A percentile compares a stretch with the other conserved stretches of the same genome.
phyloP scores from a whole-genome alignment of 2,329 filamentous ascomycete species.

The Aspergillus oerlinghausenensis region DNA sequence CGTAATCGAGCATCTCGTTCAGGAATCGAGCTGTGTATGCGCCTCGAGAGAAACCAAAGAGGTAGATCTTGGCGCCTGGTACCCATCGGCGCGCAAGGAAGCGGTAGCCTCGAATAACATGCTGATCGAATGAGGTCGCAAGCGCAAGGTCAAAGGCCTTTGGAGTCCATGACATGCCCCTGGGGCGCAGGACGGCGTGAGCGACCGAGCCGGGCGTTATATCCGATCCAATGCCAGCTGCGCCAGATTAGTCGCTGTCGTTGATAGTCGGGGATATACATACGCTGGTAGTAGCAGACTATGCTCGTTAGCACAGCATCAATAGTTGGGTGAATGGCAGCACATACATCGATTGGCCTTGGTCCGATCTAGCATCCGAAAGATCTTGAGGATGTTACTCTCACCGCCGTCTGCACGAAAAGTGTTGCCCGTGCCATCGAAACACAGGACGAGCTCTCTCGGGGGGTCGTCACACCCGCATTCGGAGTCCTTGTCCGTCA shows the following conservation, averaged over 20 bases:
- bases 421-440: conserved; percentile 40
- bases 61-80: conserved; percentile 14
- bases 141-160: conserved; percentile 12
- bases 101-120: conserved; percentile 18
- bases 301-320: not conserved
- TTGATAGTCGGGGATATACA: not conserved
- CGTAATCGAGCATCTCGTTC: conserved; percentile 19
- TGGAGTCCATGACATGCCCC: conserved; percentile 3
- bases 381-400: conserved; percentile 42
- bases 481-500: not conserved
- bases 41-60: conserved; percentile 23
- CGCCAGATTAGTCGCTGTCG: not conserved
- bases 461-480: not conserved
- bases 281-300: conserved; percentile 21
- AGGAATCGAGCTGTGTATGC: conserved; percentile 23
- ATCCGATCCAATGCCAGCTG: conserved; percentile 18
- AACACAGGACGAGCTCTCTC: conserved; percentile 30
- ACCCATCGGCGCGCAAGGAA: conserved; percentile 17
- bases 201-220: conserved; percentile 9
- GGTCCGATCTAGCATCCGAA: conserved; percentile 33
- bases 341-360: conserved; percentile 19
- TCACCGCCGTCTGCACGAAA: conserved; percentile 36
- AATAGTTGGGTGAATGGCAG: not conserved
- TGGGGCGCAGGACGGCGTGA: conserved; percentile 9
- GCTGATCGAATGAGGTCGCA: conserved; percentile 15